phyloP scores from a whole-genome alignment of 2,329 filamentous ascomycete species.

The Trichoderma koningiopsis region DNA sequence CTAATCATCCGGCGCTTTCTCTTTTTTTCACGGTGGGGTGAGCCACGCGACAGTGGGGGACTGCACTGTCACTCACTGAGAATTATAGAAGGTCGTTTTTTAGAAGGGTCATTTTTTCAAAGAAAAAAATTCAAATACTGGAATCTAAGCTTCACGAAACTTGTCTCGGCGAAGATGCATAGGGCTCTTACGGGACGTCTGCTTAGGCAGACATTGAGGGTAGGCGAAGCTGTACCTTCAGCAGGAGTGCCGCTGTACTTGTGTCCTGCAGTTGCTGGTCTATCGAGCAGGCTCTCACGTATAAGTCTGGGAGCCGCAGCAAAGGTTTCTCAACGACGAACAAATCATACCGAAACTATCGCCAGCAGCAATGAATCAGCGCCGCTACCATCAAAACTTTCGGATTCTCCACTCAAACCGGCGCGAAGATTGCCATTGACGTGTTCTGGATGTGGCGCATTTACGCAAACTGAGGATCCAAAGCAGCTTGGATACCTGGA shows the following conservation, averaged over 20 bases:
- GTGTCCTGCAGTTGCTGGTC: constrained; percentile 47
- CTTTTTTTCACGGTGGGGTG: constrained; percentile 22
- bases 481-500: constrained; percentile 60
- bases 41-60: constrained; percentile 13
- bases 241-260: constrained; percentile 51
- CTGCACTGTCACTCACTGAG: not conserved
- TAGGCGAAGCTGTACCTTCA: constrained; percentile 41
- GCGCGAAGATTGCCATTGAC: constrained; percentile 52
- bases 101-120: not conserved
- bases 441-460: constrained; percentile 67
- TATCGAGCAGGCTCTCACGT: constrained; percentile 26
- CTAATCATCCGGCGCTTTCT: constrained; percentile 31
- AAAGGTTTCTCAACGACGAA: constrained; percentile 29
- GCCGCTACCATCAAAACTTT: not conserved
- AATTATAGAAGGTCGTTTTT: constrained; percentile 7
- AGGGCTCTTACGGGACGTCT: constrained; percentile 47
- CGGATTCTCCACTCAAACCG: not conserved
- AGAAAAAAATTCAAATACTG: not conserved
- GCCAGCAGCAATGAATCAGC: constrained; percentile 10
- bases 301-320: not conserved
- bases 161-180: constrained; percentile 42
- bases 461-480: constrained; percentile 58
- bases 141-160: not conserved
- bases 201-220: constrained; percentile 47
- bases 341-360: constrained; percentile 35